phyloP scores from a whole-genome alignment of 768 basidiomycete species.

The Favolaschia claudopus region DNA sequence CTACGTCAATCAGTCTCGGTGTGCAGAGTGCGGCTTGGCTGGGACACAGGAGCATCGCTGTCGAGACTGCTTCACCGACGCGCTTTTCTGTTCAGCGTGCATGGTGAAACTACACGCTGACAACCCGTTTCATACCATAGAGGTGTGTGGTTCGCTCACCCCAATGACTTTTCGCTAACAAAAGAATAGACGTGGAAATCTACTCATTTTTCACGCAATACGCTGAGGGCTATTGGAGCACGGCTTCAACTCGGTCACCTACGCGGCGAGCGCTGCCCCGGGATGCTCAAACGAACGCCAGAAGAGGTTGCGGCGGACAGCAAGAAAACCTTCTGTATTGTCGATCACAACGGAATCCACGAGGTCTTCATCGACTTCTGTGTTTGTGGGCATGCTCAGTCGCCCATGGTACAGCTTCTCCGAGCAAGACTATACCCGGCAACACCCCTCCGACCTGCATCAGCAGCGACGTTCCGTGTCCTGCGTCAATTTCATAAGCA shows the following conservation, averaged over 20 bases:
- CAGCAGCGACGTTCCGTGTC: conserved; percentile 1
- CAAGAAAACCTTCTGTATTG: neutral
- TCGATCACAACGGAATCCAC: conserved; percentile 11
- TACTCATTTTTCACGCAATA: neutral
- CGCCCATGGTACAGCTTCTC: conserved; percentile 10
- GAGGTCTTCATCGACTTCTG: conserved; percentile 15
- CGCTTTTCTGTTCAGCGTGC: neutral
- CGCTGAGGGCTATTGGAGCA: neutral
- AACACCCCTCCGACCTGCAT: conserved; percentile 1
- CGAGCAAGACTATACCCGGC: conserved; percentile 8
- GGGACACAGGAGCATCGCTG: neutral
- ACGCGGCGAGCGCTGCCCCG: neutral
- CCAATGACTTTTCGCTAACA: neutral
- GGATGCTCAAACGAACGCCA: neutral
- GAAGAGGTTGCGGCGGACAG: neutral
- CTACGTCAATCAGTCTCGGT: no score
- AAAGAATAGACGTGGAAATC: neutral
- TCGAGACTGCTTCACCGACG: no score
- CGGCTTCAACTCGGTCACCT: neutral
- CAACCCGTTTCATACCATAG: neutral
- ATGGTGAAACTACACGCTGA: neutral
- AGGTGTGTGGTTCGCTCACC: neutral
- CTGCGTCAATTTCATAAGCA: conserved; percentile 1
- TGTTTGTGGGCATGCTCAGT: neutral
- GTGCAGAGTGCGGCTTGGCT: neutral